Base-by-base conservation (phyloP, 495 filamentous ascomycete genomes). In the Penicillium herquei region DNA sequence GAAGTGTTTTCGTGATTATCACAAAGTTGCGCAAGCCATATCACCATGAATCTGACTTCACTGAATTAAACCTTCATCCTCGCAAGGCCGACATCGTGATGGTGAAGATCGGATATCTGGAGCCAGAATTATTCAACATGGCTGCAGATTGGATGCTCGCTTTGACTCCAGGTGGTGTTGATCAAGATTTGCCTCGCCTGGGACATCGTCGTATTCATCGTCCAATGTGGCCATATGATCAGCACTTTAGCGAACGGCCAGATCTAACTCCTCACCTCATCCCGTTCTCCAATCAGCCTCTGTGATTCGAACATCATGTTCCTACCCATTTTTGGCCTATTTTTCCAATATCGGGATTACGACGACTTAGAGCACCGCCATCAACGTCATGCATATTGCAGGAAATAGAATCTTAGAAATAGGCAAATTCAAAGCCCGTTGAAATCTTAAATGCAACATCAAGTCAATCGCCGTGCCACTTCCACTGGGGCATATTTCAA, bases 81-180 rank as follows among this genome's bases (percentile, higher is more conserved):
- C 76, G 80, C 1, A 58, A 66, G 4, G 69, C 75, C 9, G 77
- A 81, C 53, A 75, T 84, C 13, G 79, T 84, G 11, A 73, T 84
- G 14, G 79, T 84, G 6, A 84, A 84, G 66, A 84, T 84, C 47
- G 81, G 81, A 16, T 84, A 84, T 54, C 59, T 84, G 10, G 81
- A 84, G 58, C 81, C 81, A 13, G 79, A 84, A 39, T 58, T 84
- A 1, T 82, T 78, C 48, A 71, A 72, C 39, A 83, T 82, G 78
- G 80, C 81, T 0, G 62, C 67, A 10, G 78, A 79, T 49, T 84
- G 81, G 81, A 79, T 79, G 74, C 72, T 82, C 0, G 80, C 63
- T 8, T 67, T 84, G 11, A 82, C 80, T 1, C 78, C 78, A 6
- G 81, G 81, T 2, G 81, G 80, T 32, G 80, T 84, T 39, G 79